phyloP scores from a whole-genome alignment of 805 yeast genomes.

The Saccharomycopsis fibuligera region DNA sequence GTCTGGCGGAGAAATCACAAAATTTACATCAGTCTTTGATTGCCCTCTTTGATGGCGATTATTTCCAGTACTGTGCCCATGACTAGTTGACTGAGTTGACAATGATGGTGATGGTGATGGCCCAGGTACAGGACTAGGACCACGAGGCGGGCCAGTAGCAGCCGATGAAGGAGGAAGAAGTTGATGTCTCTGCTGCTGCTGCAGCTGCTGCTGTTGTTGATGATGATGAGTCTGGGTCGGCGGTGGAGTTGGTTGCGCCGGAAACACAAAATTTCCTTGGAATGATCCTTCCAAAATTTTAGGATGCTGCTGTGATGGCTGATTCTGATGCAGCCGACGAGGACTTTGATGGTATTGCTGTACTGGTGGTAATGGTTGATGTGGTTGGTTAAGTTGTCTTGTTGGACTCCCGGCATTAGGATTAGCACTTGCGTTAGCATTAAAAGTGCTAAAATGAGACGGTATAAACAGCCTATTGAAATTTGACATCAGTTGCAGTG shows the following conservation, averaged over 20 bases:
- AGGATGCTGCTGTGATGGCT: not conserved
- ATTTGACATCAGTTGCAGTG: constrained; percentile 22
- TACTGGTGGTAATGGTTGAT: not conserved
- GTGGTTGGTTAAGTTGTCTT: not conserved
- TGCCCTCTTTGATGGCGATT: constrained; percentile 8
- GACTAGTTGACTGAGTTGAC: not conserved
- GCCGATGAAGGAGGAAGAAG: constrained; percentile 6
- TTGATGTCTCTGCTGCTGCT: constrained; percentile 14
- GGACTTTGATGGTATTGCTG: not conserved
- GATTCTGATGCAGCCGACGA: not conserved
- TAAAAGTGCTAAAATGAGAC: not conserved
- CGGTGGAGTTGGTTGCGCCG: not conserved
- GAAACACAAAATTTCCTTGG: constrained; percentile 6
- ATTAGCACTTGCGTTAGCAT: too few species aligned
- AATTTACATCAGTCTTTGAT: constrained; percentile 20
- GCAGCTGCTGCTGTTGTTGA: constrained; percentile 12
- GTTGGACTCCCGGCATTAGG: not conserved
- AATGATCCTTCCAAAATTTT: not conserved
- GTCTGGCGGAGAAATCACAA: constrained; percentile 18
- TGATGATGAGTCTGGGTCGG: too few species aligned
- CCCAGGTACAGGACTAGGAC: not conserved
- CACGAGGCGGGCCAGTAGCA: not conserved
- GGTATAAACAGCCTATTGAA: not conserved
- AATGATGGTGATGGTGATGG: not conserved
- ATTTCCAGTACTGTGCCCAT: not conserved